These are phyloP conservation scores for Corymbia maculata DNA, from an alignment of 345 rosid species.

Conservation along the genomic window DNA sequence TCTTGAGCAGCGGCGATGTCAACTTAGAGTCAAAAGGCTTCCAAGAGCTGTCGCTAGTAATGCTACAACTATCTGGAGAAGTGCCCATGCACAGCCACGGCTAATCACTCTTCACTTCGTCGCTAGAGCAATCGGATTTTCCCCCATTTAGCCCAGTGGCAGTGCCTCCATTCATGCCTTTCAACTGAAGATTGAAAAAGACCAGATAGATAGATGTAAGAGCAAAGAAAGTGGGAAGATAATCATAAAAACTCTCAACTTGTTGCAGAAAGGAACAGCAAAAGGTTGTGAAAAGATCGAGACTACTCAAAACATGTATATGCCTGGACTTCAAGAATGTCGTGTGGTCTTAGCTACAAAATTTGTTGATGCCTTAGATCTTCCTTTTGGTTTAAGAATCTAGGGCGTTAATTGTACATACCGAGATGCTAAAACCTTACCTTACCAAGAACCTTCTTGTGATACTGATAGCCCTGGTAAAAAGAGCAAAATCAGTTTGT, in stretches of 20 bases:
- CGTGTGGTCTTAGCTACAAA: not conserved
- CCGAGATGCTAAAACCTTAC: slow-evolving; percentile 14
- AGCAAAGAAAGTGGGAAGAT: not conserved
- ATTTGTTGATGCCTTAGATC: not conserved
- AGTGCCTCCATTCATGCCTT: slow-evolving; percentile 13
- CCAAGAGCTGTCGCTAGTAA: not conserved
- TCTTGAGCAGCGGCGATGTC: not conserved
- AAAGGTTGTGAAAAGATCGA: not conserved
- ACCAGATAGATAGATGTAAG: not conserved
- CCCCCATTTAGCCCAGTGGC: slow-evolving; percentile 18
- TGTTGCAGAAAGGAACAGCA: not conserved
- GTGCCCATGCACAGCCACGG: not conserved
- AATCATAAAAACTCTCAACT: not conserved
- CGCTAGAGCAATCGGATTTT: not conserved
- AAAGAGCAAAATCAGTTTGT: not conserved
- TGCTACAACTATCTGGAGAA: not conserved
- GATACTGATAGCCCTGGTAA: slow-evolving; percentile 71
- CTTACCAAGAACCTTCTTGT: slow-evolving; percentile 66
- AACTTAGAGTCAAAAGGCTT: not conserved
- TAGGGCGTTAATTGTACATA: not conserved
- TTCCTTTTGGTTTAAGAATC: not conserved
- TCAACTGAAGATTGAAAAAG: slow-evolving; percentile 23
- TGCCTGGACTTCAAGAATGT: not conserved
- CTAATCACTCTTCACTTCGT: slow-evolving; percentile 28
- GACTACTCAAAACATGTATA: not conserved